Base-by-base conservation (phyloP, 202 grass and related monocot genomes). In the Eragrostis tef region DNA sequence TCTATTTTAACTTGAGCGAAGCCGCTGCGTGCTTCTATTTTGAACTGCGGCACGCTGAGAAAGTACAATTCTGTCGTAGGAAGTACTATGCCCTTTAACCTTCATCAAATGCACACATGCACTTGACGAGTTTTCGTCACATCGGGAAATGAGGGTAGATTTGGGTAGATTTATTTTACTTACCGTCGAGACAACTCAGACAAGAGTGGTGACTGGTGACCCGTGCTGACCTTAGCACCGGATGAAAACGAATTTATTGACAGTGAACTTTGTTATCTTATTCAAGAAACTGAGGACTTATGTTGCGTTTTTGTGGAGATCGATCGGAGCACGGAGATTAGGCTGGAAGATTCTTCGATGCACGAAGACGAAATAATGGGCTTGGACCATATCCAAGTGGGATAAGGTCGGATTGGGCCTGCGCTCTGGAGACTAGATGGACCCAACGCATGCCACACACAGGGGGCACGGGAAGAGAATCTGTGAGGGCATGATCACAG, bases 391-490 rank as follows among this genome's bases (percentile, higher is more conserved):
- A 88, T 74, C 69, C 60, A 54, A 54, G 52, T 9, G 52, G 75
- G 64, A 87, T 80, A 79, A 78, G 75, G 62, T 75, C 65, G 9
- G 86, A 64, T 48, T 83, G 49, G 60, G 64, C 72, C 34, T 20
- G 79, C 7, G 3, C 15, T 43, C 50, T 7, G n/a, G 34, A 5
- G 2, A 3, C n/a, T 66, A 6, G 53, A 68, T 69, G 81, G 61
- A 74, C 69, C 24, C 29, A 77, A 17, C 15, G 73, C 56, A 21
- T 61, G 46, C 72, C 72, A 22, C 72, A 42, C 50, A 57, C 34
- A 39, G 34, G 5, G 1, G 17, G 20, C 61, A 31, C 46, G 19
- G 8, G 22, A 16, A 50, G 45, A 31, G 25, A 52, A 66, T 81
- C 49, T 16, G n/a, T 43, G 19, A 22, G 47, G 50, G 63, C 51